Percentiles rank a stretch among this genome's conserved stretches.
phyloP scores from a whole-genome alignment of 805 yeast species.

The Kuraishia capsulata region DNA sequence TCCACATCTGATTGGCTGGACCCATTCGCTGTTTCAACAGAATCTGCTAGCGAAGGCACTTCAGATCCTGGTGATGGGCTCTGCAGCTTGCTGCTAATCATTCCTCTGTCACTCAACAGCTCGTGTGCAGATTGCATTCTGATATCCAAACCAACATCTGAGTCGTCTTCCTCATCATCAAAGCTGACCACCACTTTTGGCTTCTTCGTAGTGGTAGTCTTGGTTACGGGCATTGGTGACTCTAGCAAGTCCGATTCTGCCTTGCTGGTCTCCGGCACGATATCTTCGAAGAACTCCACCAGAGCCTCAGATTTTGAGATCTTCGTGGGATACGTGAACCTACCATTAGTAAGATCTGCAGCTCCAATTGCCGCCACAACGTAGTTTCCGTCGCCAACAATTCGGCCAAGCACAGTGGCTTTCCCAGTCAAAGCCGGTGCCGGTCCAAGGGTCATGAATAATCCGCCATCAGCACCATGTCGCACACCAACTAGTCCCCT shows the following conservation, averaged over 20 bases:
- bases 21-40: not conserved
- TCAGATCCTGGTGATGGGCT: not conserved
- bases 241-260: too few species aligned
- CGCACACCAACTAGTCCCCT: constrained; percentile 47
- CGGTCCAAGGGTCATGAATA: constrained; percentile 41
- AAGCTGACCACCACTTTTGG: constrained; percentile 8
- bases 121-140: constrained; percentile 37
- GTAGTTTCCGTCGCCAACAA: constrained; percentile 48
- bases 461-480: constrained; percentile 23
- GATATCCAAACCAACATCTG: constrained; percentile 10
- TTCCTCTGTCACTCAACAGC: constrained; percentile 16
- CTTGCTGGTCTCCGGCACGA: too few species aligned
- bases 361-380: constrained; percentile 39
- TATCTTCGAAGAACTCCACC: constrained; percentile 41
- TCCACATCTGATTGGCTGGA: constrained; percentile 3
- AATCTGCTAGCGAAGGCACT: not conserved
- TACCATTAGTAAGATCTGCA: constrained; percentile 31
- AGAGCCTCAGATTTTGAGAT: constrained; percentile 32
- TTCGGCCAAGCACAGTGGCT: constrained; percentile 45
- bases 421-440: constrained; percentile 33
- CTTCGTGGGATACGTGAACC: constrained; percentile 43
- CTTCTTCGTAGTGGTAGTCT: constrained; percentile 10
- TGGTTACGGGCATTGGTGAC: not conserved
- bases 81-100: constrained; percentile 2
- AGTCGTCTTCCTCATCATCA: not conserved